Percentiles rank a stretch among this genome's conserved stretches.
phyloP scores from a whole-genome alignment of 805 yeast genomes.

The Jamesozyma rosinii region DNA sequence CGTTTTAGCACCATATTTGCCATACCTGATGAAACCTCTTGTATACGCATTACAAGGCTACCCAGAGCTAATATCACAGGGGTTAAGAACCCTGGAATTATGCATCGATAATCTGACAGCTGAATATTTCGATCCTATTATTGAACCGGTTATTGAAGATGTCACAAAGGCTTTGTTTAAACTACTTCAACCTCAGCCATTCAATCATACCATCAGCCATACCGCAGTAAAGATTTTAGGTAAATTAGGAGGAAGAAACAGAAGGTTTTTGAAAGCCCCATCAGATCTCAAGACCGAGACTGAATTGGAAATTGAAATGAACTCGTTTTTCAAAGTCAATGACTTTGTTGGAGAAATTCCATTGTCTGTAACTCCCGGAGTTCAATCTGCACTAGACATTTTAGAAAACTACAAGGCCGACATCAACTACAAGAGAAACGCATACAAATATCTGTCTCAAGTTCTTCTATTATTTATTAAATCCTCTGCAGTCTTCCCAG shows the following conservation, averaged over 20 bases:
- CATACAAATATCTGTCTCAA: constrained; percentile 61
- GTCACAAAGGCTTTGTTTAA: constrained; percentile 90
- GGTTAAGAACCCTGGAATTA: constrained; percentile 84
- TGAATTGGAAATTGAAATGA: constrained; percentile 54
- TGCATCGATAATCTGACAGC: constrained; percentile 96
- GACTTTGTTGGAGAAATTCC: constrained; percentile 58
- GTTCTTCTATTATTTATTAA: constrained; percentile 58
- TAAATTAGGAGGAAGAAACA: constrained; percentile 91
- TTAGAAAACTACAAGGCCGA: constrained; percentile 53
- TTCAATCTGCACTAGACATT: constrained; percentile 66
- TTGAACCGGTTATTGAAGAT: constrained; percentile 92
- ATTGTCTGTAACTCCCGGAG: constrained; percentile 74
- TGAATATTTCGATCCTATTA: constrained; percentile 91
- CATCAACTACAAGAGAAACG: constrained; percentile 62
- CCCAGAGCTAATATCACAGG: constrained; percentile 88
- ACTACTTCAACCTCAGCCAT: constrained; percentile 84
- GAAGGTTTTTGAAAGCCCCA: constrained; percentile 74
- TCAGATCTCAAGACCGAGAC: constrained; percentile 49
- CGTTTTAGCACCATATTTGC: constrained; percentile 86
- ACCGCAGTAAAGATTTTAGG: constrained; percentile 89
- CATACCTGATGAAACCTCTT: constrained; percentile 80
- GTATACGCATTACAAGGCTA: constrained; percentile 85
- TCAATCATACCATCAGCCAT: constrained; percentile 90
- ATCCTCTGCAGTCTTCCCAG: constrained; percentile 34
- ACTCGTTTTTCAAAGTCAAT: constrained; percentile 60